These are phyloP conservation scores for Solanum commersonii DNA, from an alignment of 257 asterid species.

Conservation along the genomic window DNA sequence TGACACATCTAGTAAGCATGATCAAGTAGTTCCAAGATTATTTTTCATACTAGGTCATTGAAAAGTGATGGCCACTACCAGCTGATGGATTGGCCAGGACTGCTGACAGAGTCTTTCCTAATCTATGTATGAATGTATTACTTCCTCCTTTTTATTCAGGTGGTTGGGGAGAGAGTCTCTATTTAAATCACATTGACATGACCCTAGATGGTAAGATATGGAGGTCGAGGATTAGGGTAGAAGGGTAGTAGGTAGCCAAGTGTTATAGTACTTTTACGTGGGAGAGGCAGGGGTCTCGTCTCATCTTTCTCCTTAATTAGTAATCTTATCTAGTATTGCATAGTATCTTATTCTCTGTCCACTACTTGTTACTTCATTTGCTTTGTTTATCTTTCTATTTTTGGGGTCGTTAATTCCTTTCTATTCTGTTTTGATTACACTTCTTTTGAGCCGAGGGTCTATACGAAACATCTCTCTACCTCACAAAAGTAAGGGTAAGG, in stretches of 20 bases:
- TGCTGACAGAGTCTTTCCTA: background rate
- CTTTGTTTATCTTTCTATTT: background rate
- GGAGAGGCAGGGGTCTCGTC: background rate
- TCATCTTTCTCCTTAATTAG: background rate
- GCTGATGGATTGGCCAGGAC: background rate
- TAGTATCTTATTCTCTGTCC: background rate
- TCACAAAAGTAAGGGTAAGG: background rate
- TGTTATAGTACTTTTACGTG: background rate
- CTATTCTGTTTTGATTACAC: background rate
- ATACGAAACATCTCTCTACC: background rate
- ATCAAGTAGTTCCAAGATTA: background rate
- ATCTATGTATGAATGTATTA: background rate
- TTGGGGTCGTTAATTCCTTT: background rate
- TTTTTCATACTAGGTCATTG: background rate
- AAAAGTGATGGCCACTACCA: background rate
- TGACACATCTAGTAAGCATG: background rate
- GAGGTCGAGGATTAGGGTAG: background rate
- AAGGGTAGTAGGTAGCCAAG: background rate
- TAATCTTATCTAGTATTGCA: background rate
- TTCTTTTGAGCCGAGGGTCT: background rate
- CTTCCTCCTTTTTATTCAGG: background rate
- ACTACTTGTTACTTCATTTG: background rate
- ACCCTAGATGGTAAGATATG: background rate
- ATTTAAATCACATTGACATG: background rate
- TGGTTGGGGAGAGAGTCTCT: background rate